Evolutionary conservation across 495 filamentous ascomycete genomes (phyloP).

Genomic region (Chaetomium tenue): DNA sequence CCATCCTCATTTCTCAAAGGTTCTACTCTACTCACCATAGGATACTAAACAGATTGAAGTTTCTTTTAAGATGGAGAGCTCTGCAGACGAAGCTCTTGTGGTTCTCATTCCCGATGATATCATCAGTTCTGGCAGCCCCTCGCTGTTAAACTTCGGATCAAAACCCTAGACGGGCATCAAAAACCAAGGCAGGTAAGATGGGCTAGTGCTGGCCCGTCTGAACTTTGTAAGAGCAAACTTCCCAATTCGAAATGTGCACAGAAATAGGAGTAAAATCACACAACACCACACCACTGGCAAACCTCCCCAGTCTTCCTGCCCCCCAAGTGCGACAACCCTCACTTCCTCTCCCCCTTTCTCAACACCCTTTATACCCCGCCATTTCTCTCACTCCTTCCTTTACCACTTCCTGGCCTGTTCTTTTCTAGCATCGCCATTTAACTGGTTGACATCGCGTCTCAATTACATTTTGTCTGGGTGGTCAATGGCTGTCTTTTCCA

Average conservation of each 20-base stretch:
- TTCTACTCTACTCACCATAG: no score
- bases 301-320: not conserved
- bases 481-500: not conserved
- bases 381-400: constrained; percentile 6
- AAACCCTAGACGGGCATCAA: no score
- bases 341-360: not conserved
- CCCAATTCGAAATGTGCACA: not conserved
- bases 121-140: no score
- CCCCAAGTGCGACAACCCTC: not conserved
- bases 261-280: not conserved
- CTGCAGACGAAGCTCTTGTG: no score
- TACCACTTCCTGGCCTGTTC: not conserved
- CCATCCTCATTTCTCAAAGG: no score
- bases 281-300: not conserved
- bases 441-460: not conserved
- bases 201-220: no score
- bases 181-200: no score
- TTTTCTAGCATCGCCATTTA: not conserved
- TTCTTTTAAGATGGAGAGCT: no score
- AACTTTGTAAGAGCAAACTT: no score
- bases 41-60: no score
- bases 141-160: no score
- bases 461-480: not conserved
- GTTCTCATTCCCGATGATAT: no score
- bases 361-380: not conserved